Evolutionary conservation across 371 early-diverging fungal species (phyloP).

Genomic region (Choanephora cucurbitarum): DNA sequence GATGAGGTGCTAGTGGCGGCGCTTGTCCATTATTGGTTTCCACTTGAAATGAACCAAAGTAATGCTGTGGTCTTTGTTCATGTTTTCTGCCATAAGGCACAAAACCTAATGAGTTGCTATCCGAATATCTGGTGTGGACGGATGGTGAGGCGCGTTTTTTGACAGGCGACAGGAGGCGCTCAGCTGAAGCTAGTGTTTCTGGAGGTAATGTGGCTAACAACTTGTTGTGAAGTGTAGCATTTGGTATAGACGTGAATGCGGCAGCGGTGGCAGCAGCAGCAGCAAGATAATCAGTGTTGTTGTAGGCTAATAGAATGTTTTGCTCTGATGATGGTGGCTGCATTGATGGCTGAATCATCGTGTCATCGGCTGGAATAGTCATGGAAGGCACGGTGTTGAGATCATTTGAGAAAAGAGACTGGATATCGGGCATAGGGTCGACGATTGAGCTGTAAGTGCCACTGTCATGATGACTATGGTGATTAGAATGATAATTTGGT

Average conservation of each 20-base stretch:
- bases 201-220: conserved; percentile 37
- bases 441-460: too few relatives aligned
- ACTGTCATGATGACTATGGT: not conserved
- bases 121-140: not conserved
- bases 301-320: conserved; percentile 4
- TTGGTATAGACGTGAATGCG: conserved; percentile 18
- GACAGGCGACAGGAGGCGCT: conserved; percentile 29
- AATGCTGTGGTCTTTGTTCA: conserved; percentile 12
- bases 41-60: conserved; percentile 22
- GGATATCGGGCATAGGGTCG: conserved; percentile 1
- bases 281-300: conserved; percentile 8
- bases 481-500: not conserved
- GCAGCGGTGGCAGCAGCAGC: conserved; percentile 16
- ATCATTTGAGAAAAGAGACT: conserved; percentile 7
- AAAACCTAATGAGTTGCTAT: conserved; percentile 4
- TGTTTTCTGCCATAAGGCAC: conserved; percentile 1
- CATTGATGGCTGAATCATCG: not conserved
- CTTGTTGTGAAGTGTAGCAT: conserved; percentile 38
- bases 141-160: conserved; percentile 1
- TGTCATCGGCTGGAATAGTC: not conserved
- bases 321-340: conserved; percentile 1
- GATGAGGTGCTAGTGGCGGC: not conserved
- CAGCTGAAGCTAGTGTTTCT: conserved; percentile 40
- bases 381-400: not conserved
- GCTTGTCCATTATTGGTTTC: not conserved